phyloP scores from a whole-genome alignment of 257 asterid genomes.

The Striga asiatica region DNA sequence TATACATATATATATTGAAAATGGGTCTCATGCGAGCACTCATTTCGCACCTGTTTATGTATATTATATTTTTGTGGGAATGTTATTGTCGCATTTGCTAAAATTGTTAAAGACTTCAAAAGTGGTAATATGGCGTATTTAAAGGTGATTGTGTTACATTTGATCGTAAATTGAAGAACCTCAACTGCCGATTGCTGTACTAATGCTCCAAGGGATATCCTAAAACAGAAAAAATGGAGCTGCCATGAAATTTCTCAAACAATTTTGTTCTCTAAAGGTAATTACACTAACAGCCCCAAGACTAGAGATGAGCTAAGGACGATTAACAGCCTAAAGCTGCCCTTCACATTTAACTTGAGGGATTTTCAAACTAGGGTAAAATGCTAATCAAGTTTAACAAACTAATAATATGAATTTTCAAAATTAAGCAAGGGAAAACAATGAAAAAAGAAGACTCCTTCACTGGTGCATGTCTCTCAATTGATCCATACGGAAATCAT shows the following conservation, averaged over 20 bases:
- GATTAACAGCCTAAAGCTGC: background rate
- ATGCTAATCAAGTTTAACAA: background rate
- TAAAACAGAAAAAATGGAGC: background rate
- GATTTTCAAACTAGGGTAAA: too few relatives aligned
- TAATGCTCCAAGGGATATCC: background rate
- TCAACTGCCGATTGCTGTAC: slow-evolving; percentile 1
- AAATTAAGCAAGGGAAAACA: background rate
- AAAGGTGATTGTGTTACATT: background rate
- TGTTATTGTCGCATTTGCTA: background rate
- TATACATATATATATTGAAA: too few relatives aligned
- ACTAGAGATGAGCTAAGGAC: too few relatives aligned
- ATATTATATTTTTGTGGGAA: too few relatives aligned
- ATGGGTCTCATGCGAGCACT: too few relatives aligned
- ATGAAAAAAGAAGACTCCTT: background rate
- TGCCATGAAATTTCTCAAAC: background rate
- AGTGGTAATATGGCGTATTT: background rate
- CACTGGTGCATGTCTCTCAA: background rate
- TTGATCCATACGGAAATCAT: too few relatives aligned
- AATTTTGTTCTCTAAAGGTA: background rate
- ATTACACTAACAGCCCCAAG: too few relatives aligned
- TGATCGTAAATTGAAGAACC: background rate
- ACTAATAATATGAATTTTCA: background rate
- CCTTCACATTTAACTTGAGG: background rate
- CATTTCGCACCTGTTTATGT: too few relatives aligned
- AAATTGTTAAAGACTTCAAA: background rate